Evolutionary conservation across 805 yeast genomes (phyloP).

Genomic region (Starmerella tilneyi): DNA sequence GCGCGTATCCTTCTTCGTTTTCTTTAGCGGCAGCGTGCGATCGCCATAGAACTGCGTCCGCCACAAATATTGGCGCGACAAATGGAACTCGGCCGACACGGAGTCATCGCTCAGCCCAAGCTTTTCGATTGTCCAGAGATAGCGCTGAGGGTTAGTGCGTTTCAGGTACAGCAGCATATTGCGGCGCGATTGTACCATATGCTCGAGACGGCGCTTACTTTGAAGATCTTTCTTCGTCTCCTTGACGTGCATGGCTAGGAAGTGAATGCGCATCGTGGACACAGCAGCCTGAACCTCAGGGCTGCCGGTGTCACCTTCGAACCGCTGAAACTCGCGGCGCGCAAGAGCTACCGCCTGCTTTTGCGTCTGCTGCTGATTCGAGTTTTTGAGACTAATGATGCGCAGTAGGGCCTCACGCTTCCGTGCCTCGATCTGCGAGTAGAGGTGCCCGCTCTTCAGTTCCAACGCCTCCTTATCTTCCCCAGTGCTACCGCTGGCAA

Average conservation of each 20-base stretch:
- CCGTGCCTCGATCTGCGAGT: slow-evolving; percentile 34
- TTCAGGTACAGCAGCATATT: slow-evolving; percentile 71
- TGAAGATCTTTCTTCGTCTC: slow-evolving; percentile 61
- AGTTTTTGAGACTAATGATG: slow-evolving; percentile 63
- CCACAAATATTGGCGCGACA: slow-evolving; percentile 31
- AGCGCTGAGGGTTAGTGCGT: slow-evolving; percentile 65
- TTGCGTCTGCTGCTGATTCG: slow-evolving; percentile 47
- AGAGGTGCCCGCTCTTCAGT: slow-evolving; percentile 18
- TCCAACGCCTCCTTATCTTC: slow-evolving; percentile 22
- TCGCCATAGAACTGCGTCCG: slow-evolving; percentile 33
- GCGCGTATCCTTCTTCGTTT: slow-evolving; percentile 26
- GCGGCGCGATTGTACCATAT: slow-evolving; percentile 84
- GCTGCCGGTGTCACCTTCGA: slow-evolving; percentile 87
- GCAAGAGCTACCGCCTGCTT: slow-evolving; percentile 57
- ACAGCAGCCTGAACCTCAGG: slow-evolving; percentile 95
- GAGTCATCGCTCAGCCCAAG: slow-evolving; percentile 77
- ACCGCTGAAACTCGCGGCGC: slow-evolving; percentile 65
- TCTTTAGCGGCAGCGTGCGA: slow-evolving; percentile 30
- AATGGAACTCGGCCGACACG: slow-evolving; percentile 59
- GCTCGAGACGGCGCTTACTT: slow-evolving; percentile 61
- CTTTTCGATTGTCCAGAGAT: slow-evolving; percentile 76
- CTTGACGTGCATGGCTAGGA: slow-evolving; percentile 61
- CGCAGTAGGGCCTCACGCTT: slow-evolving; percentile 62
- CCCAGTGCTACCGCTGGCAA: slow-evolving; percentile 9
- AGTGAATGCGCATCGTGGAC: slow-evolving; percentile 68